phyloP scores from a whole-genome alignment of 2,329 filamentous ascomycete genomes.

The Trichoderma asperellum region DNA sequence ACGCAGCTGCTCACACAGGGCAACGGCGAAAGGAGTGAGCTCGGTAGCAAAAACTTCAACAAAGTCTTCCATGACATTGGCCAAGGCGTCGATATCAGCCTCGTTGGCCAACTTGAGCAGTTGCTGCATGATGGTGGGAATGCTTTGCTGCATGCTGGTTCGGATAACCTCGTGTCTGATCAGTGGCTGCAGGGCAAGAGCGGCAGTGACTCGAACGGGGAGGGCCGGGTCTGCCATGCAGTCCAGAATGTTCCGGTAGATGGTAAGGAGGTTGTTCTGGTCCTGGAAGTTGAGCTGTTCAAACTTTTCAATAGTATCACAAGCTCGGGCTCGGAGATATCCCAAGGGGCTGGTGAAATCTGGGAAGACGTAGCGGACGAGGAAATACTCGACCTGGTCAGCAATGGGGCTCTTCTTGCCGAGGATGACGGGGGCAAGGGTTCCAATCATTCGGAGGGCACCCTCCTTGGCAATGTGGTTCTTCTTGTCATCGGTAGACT shows the following conservation, averaged over 20 bases:
- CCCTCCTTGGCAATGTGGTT: conserved; percentile 95
- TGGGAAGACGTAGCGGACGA: conserved; percentile 96
- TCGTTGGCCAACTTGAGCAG: conserved; percentile 96
- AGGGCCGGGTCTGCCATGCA: conserved; percentile 95
- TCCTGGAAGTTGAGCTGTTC: conserved; percentile 98
- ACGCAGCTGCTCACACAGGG: conserved; percentile 90
- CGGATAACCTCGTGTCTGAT: conserved; percentile 95
- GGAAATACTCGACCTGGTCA: conserved; percentile 97
- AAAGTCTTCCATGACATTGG: conserved; percentile 99
- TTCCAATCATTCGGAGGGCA: conserved; percentile 95
- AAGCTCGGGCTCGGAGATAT: conserved; percentile 90
- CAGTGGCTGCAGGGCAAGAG: conserved; percentile 89
- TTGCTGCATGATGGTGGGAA: conserved; percentile 99
- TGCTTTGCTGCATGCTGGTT: conserved; percentile 94
- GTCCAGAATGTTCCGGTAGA: conserved; percentile 95
- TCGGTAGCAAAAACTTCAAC: conserved; percentile 98
- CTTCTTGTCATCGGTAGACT: conserved; percentile 83
- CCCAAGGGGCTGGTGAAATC: conserved; percentile 93
- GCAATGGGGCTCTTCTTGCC: conserved; percentile 99
- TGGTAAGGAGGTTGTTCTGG: conserved; percentile 89
- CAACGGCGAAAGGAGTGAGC: conserved; percentile 94
- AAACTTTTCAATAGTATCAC: conserved; percentile 97
- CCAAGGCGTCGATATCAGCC: conserved; percentile 93
- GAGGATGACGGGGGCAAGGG: conserved; percentile 87
- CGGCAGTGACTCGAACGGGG: conserved; percentile 91